These are phyloP conservation scores for Solanum dulcamara DNA, from an alignment of 257 asterid species.

Conservation along the genomic window DNA sequence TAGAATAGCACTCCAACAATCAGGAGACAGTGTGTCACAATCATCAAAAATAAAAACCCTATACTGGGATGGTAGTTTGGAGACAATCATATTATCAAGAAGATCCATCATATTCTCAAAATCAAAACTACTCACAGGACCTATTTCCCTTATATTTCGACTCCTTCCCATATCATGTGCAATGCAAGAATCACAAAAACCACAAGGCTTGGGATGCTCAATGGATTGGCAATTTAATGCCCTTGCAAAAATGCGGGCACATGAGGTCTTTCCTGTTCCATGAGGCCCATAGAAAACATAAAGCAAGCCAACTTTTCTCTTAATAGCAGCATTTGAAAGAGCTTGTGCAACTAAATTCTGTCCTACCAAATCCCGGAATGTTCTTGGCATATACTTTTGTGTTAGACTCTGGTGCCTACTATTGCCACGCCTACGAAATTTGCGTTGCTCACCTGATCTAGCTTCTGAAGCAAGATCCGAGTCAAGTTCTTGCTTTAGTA, in stretches of 20 bases:
- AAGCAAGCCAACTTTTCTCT: slow-evolving; percentile 58
- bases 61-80: slow-evolving; percentile 41
- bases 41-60: slow-evolving; percentile 70
- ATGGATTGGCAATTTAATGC: slow-evolving; percentile 68
- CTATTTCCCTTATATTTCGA: slow-evolving; percentile 53
- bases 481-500: slow-evolving; percentile 55
- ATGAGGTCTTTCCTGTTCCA: slow-evolving; percentile 85
- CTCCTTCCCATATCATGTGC: slow-evolving; percentile 50
- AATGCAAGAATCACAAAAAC: slow-evolving; percentile 59
- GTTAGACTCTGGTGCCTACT: slow-evolving; percentile 71
- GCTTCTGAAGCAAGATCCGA: slow-evolving; percentile 85
- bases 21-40: slow-evolving; percentile 55
- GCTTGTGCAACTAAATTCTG: slow-evolving; percentile 85
- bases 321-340: slow-evolving; percentile 65
- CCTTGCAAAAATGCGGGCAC: slow-evolving; percentile 74
- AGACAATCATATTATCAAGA: slow-evolving; percentile 33
- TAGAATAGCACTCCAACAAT: slow-evolving; percentile 64
- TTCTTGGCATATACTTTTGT: slow-evolving; percentile 74
- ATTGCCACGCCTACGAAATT: slow-evolving; percentile 22
- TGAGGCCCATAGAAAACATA: slow-evolving; percentile 81
- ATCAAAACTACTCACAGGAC: slow-evolving; percentile 57
- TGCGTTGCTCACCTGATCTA: slow-evolving; percentile 42
- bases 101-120: slow-evolving; percentile 42
- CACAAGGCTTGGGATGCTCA: slow-evolving; percentile 72
- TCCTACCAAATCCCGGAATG: slow-evolving; percentile 75